Evolutionary conservation across 768 basidiomycete genomes (phyloP).

Genomic region (Gloeophyllum trabeum): DNA sequence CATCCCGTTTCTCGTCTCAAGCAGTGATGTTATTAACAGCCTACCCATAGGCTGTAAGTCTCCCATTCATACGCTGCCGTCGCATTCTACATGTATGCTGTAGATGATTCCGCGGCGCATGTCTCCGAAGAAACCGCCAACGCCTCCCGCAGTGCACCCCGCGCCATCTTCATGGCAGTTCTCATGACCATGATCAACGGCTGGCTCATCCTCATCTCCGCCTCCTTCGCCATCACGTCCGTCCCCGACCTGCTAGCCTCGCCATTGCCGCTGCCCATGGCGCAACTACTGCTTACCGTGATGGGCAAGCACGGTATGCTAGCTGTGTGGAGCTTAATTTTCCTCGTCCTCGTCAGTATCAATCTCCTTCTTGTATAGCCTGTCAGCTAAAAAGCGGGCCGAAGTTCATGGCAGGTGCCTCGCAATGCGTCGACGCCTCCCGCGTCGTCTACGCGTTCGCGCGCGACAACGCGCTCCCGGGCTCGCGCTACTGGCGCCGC

Average conservation of each 20-base stretch:
- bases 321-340: slow-evolving; percentile 55
- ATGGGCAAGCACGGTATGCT: slow-evolving; percentile 65
- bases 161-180: slow-evolving; percentile 58
- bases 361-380: slow-evolving; percentile 15
- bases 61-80: neutral
- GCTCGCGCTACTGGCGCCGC: slow-evolving; percentile 58
- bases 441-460: slow-evolving; percentile 70
- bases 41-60: slow-evolving; percentile 33
- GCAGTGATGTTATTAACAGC: neutral
- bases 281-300: slow-evolving; percentile 54
- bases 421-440: slow-evolving; percentile 66
- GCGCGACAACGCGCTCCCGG: slow-evolving; percentile 62
- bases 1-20: neutral
- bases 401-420: slow-evolving; percentile 63
- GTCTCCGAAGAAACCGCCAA: slow-evolving; percentile 63
- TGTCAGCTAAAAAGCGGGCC: too few species aligned
- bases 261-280: slow-evolving; percentile 54
- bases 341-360: neutral
- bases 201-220: slow-evolving; percentile 52
- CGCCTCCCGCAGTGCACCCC: slow-evolving; percentile 51
- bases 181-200: slow-evolving; percentile 48
- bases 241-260: slow-evolving; percentile 36
- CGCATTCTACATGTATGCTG: neutral
- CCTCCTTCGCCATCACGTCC: slow-evolving; percentile 55
- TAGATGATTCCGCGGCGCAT: slow-evolving; percentile 70